Base-by-base conservation (phyloP, 306 rosid species). In the Quercus ilex region DNA sequence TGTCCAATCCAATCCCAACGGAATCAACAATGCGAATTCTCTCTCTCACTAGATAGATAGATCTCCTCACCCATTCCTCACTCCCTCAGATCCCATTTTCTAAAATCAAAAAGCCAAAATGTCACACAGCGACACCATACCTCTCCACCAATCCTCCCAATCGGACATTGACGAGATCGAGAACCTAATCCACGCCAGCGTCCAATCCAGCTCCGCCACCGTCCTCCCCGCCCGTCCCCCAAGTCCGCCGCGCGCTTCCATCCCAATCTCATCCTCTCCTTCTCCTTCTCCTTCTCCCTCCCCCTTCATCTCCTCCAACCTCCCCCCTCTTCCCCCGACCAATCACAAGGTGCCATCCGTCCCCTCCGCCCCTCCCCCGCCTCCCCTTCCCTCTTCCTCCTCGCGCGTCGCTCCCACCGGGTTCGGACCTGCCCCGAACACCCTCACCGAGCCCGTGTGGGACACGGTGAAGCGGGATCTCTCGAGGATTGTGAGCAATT, bases 101-200 rank as follows among this genome's bases (percentile, higher is more conserved):
- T 8, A 41, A 41, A n/a, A n/a, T n/a, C n/a, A n/a, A n/a, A n/a
- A 26, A 2, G 1, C 64, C 53, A 90, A 86, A 83, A 95, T 95
- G 99, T 95, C 99, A 51, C 90, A 89, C 85, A 26, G 89, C 92
- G 97, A 96, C 80, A 90, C 98, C 41, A 86, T 93, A 17, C 99
- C 98, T 46, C 97, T 96, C 31, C 96, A 93, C 83, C 85, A 91
- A 0, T 93, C 99, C 8, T 91, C 98, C 62, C 99, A 96, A 58
- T 96, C 98, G 20, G 97, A 96, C 88, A 96, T 96, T 56, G 99
- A 96, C 83, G 99, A 96, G 98, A 96, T 96, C 89, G 99, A 95
- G 81, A 96, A 90, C 46, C 99, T 96, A 51, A 96, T 96, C 80
- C 71, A 90, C 79, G 93, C 91, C 77, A 85, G 89, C 86, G 85